These are phyloP conservation scores for Diaporthe humulicola DNA, from an alignment of 2,329 filamentous ascomycete genomes.

Conservation along the genomic window DNA sequence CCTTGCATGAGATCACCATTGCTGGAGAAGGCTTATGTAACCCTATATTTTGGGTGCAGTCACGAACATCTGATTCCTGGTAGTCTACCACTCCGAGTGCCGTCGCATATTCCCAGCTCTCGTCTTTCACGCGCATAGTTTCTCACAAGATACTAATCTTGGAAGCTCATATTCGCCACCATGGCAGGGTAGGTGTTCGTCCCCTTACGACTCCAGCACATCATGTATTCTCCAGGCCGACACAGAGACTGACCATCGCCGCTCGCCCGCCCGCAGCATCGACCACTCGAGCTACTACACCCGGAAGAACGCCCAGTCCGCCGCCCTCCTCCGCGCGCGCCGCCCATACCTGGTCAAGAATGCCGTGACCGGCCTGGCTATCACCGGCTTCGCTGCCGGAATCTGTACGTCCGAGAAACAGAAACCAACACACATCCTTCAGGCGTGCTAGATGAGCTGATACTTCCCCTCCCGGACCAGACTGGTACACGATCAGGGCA, in stretches of 20 bases:
- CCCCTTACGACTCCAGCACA: background rate
- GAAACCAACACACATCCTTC: background rate
- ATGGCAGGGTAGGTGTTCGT: constrained; percentile 39
- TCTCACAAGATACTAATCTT: background rate
- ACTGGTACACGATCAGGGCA: constrained; percentile 78
- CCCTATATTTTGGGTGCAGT: constrained; percentile 4
- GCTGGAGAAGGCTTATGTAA: constrained; percentile 36
- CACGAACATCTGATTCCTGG: constrained; percentile 36
- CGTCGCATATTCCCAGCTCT: background rate
- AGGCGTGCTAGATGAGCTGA: background rate
- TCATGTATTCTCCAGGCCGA: too few species aligned
- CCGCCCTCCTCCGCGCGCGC: constrained; percentile 90
- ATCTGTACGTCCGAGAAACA: constrained; percentile 78
- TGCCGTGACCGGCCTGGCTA: constrained; percentile 80
- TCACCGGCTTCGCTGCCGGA: constrained; percentile 81
- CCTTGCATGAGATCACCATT: constrained; percentile 37
- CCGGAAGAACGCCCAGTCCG: constrained; percentile 84
- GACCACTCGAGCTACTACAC: constrained; percentile 87
- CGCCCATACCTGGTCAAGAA: constrained; percentile 95
- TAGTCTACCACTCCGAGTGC: background rate
- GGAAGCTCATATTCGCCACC: constrained; percentile 15
- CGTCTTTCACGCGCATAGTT: background rate
- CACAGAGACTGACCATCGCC: constrained; percentile 7
- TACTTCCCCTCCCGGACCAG: constrained; percentile 49
- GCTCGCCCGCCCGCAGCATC: constrained; percentile 49